Evolutionary conservation across 106 monocot species (phyloP).

Genomic region (Hemerocallis citrina): DNA sequence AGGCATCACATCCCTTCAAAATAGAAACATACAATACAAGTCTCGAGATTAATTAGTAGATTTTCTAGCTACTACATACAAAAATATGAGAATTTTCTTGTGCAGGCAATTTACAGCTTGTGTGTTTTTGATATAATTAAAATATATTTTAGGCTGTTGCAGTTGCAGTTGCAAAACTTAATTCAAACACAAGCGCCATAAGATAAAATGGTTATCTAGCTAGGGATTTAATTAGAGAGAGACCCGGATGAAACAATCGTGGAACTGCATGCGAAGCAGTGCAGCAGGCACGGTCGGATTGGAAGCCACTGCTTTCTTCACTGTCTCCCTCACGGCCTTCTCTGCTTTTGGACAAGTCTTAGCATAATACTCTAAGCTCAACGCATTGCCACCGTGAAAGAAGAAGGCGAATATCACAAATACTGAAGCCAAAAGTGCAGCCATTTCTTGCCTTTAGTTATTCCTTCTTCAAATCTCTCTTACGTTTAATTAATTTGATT

Average conservation of each 20-base stretch:
- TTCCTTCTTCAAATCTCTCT: neutral
- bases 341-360: slow-evolving; percentile 46
- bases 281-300: slow-evolving; percentile 47
- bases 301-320: slow-evolving; percentile 28
- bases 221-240: slow-evolving; percentile 6
- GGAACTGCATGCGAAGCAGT: slow-evolving; percentile 69
- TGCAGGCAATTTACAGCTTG: too few relatives aligned
- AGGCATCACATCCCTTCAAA: slow-evolving; percentile 75
- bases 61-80: too few relatives aligned
- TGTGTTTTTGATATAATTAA: too few relatives aligned
- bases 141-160: too few relatives aligned
- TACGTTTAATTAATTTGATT: neutral
- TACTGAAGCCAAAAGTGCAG: neutral
- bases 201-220: neutral
- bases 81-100: neutral
- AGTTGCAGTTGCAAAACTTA: neutral
- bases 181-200: neutral
- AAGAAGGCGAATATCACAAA: neutral
- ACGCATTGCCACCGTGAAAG: neutral
- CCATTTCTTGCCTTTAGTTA: neutral
- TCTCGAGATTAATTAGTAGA: too few relatives aligned
- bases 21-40: neutral
- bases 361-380: slow-evolving; percentile 46
- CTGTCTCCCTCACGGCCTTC: slow-evolving; percentile 18
- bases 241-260: slow-evolving; percentile 67